These are phyloP conservation scores for Pythium phragmitis DNA, from an alignment of 352 stramenopile genomes.

Conservation along the genomic window DNA sequence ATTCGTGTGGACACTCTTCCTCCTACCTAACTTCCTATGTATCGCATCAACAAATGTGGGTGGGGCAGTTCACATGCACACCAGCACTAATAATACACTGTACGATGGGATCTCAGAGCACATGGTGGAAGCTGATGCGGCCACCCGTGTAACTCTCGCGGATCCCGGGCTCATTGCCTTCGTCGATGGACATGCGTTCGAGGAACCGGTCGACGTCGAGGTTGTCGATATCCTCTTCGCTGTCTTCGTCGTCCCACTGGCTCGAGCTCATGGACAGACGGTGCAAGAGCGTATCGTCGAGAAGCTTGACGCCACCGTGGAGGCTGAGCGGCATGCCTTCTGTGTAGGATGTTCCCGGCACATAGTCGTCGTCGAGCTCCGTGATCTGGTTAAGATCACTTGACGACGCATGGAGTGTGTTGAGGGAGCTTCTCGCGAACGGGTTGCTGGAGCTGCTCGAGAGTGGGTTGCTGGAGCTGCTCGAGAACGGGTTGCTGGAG, in stretches of 20 bases:
- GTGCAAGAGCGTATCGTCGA: conserved; percentile 11
- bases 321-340: conserved; percentile 10
- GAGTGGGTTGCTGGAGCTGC: too few relatives aligned
- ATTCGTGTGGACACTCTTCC: not conserved
- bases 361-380: conserved; percentile 18
- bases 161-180: not conserved
- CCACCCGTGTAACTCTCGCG: conserved; percentile 2
- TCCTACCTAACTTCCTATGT: not conserved
- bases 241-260: not conserved
- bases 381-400: conserved; percentile 19
- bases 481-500: too few relatives aligned
- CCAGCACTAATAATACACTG: too few relatives aligned
- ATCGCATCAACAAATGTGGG: not conserved
- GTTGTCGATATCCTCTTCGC: conserved; percentile 3
- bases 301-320: conserved; percentile 4
- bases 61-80: too few relatives aligned
- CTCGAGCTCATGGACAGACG: conserved; percentile 6
- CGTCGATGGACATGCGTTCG: conserved; percentile 11
- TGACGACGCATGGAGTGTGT: conserved; percentile 6
- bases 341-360: conserved; percentile 14
- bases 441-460: conserved; percentile 17
- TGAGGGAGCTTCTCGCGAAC: conserved; percentile 10
- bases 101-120: conserved; percentile 4
- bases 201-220: conserved; percentile 14
- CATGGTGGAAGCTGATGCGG: conserved; percentile 11